Evolutionary conservation across 2,329 filamentous ascomycete species (phyloP), one percentile per base, ranked within the genome.

Genomic region (Apiospora malaysiana): DNA sequence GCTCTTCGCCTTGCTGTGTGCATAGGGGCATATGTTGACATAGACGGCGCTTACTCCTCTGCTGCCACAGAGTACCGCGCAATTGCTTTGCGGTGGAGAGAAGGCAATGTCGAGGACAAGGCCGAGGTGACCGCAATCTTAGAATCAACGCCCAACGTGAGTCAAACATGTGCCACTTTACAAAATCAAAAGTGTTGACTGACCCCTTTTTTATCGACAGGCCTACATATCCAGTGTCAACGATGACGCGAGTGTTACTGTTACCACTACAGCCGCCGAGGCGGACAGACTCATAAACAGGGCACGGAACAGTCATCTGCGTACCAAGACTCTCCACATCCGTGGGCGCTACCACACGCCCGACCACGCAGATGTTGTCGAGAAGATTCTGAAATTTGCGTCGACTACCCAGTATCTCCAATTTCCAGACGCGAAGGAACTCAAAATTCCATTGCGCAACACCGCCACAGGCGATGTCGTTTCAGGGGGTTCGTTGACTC

Each of bases 1-100:
- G 71, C 71, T 10, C 69, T 75, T 27, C 69, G 75, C 6, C 68
- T 75, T 2, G 75, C 72, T 4, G 43, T 75, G 23, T 73, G 56
- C 18, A 70, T 71, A 32, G 73, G 68, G 46, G 73, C 71, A 63
- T 72, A 70, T 46, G 63, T 69, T 16, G 72, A 72, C 66, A 71
- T 43, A 21, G 75, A 74, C 51, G 71, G 51, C 51, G 10, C 16
- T 32, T 63, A 32, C 18, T 63, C 23, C 10, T 37, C 25, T 23
- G 6, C 10, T 7, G 4, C 51, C 23, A 21, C 25, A 21, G 32
- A 32, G 10, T 63, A 63, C 23, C 18, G 25, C 3, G 25, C 25
- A 16, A 37, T 25, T 63, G 51, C 51, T 16, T 16, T 63, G 25
- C 51, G 51, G 12, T 63, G 23, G 51, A 63, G 51, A n/a, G 25